Base-by-base conservation (phyloP, 179 eudicot species). In the Beta macrorhiza region DNA sequence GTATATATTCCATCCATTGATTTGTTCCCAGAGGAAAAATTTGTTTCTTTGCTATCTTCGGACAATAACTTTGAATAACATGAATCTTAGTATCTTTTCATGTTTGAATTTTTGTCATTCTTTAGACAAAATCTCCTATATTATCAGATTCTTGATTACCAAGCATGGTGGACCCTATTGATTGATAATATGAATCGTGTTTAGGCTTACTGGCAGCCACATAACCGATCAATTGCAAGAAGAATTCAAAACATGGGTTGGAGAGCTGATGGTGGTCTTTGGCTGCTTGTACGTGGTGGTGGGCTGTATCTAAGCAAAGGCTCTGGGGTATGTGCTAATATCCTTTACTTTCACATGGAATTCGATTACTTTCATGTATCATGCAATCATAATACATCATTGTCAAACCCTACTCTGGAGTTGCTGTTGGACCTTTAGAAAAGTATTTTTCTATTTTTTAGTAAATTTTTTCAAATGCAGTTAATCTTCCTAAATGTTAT, bases 211-310 rank as follows among this genome's bases (percentile, higher is more conserved):
- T 95, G 99, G 99, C 98, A 95, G 90, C 99, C 99, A 72, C 99
- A 95, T 90, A 95, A 95, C 80, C 87, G 99, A 82, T 78, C 97
- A 56, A 91, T 93, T 84, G 99, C 98, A 76, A 89, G 99, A 88
- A 88, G 99, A 89, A 95, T 95, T 70, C 99, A 95, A 72, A 95
- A 88, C 86, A 95, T 95, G 95, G 99, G 99, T 69, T 95, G 98
- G 99, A 93, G 99, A 87, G 91, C 98, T 74, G 99, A 95, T 91
- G 99, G 99, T 80, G 99, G 99, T 81, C 98, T 95, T 52, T 95
- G 99, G 99, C 89, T 95, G 69, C 98, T 95, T 76, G 99, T 89
- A 44, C 97, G 99, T 70, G 99, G 99, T 83, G 99, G 99, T 75
- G 99, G 99, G 14, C 92, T 95, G 80, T 95, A 89, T 87, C 90